Evolutionary conservation across 345 rosid genomes (phyloP).

Genomic region (Erodium maritimum): DNA sequence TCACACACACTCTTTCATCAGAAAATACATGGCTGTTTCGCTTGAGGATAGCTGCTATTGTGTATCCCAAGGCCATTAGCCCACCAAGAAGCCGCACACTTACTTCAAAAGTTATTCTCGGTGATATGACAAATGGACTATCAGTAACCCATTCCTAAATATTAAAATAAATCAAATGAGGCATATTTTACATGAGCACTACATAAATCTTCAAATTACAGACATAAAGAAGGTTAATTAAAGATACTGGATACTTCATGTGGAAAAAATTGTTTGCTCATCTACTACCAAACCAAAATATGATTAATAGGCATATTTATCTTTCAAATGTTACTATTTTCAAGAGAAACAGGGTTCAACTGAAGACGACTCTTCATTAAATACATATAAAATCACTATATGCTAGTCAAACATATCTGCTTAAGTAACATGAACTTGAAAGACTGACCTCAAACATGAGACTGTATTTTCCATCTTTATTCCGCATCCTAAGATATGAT

Average conservation of each 20-base stretch:
- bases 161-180: conserved; percentile 2
- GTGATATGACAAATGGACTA: conserved; percentile 94
- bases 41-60: conserved; percentile 90
- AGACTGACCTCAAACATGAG: conserved; percentile 97
- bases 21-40: conserved; percentile 84
- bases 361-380: no score
- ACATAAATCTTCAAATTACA: background rate
- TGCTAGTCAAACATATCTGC: no score
- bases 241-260: no score
- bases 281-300: no score
- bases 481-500: conserved; percentile 95
- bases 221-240: background rate
- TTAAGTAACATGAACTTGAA: no score
- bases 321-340: background rate
- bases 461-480: conserved; percentile 95
- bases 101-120: conserved; percentile 96
- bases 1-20: conserved; percentile 65
- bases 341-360: no score
- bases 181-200: no score
- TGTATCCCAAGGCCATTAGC: conserved; percentile 95
- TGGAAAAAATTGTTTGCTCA: no score
- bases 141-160: conserved; percentile 94
- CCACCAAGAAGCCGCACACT: conserved; percentile 98
- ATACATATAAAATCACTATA: no score
- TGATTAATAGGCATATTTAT: background rate